Conservation (phyloP, 371 early-diverging fungal species). For the Mucor mucedo region DNA sequence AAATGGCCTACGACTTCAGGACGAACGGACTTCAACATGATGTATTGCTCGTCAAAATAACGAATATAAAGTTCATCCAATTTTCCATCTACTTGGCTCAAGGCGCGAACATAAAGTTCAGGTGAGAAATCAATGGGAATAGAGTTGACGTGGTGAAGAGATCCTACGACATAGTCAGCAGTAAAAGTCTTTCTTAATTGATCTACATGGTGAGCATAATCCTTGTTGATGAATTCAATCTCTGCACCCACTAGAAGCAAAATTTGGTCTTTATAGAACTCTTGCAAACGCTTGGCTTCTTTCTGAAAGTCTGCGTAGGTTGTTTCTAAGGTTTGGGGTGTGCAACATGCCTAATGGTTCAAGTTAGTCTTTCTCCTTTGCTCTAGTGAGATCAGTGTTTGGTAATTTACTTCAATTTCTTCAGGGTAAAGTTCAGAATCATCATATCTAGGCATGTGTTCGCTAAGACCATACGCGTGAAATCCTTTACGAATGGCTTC, state of each 20-base stretch:
- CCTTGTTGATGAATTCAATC: conserved; percentile 80
- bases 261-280: conserved; percentile 64
- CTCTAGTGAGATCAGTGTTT: too few relatives aligned
- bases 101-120: conserved; percentile 58
- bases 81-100: conserved; percentile 31
- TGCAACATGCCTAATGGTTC: conserved; percentile 57
- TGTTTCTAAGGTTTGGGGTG: conserved; percentile 58
- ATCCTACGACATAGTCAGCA: conserved; percentile 90
- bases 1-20: conserved; percentile 94
- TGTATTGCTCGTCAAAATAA: conserved; percentile 91
- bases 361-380: not conserved
- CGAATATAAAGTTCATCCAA: conserved; percentile 57
- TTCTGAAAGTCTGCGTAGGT: conserved; percentile 64
- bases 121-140: conserved; percentile 87
- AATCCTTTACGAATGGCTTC: conserved; percentile 74
- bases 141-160: conserved; percentile 85
- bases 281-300: conserved; percentile 76
- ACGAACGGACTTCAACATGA: conserved; percentile 66
- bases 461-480: conserved; percentile 72
- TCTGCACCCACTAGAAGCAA: conserved; percentile 86
- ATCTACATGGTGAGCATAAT: conserved; percentile 35
- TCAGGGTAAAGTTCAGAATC: conserved; percentile 82
- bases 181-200: conserved; percentile 28
- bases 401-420: conserved; percentile 58
- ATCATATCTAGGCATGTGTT: conserved; percentile 82